Base-by-base conservation (phyloP, 805 yeast genomes). In the Suhomyces vadensis region DNA sequence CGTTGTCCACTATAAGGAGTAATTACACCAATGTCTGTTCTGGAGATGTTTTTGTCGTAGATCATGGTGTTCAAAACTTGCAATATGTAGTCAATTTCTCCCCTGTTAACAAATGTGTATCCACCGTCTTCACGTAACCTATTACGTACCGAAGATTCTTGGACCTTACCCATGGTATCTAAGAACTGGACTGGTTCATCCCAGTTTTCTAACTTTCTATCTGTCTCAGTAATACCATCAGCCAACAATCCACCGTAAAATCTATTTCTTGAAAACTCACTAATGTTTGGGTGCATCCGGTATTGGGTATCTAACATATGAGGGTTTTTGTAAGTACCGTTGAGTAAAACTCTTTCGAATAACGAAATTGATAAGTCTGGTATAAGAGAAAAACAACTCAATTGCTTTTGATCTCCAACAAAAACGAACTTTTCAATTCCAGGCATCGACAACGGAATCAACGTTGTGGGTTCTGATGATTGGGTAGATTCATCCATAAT, bases 401-500 rank as follows among this genome's bases (percentile, higher is more conserved):
- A 70, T 60, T 85, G 92, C 48, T 79, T 82, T 53, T 84, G 87
- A 62, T 85, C 92, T 49, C 90, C 91, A 29, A 81, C 90, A 56
- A 85, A 79, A 2, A 83, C 79, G 59, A 84, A 80, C 53, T 78
- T 82, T 42, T 77, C 77, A 40, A 83, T 81, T 11, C 85, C 86
- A 3, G 81, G 77, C 71, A 83, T 76, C 5, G 87, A 81, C 47
- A 85, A 64, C 8, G 91, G 90, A 44, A 85, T 85, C 50, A 85
- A 67, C 0, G 88, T 80, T 1, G 81, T 71, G 5, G 89, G 85
- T 51, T 85, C 92, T 0, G 88, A 80, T 0, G 90, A 82, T 53
- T 84, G 90, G 0, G 90, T 84, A 3, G 87, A 78, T 64, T 85
- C 91, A 66, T 85, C 91, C 85, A 85, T 81, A 24, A 85, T 83